Percentiles rank a stretch among this genome's conserved stretches.
Conservation (phyloP, 495 filamentous ascomycete species). For the Xylaria grammica region DNA sequence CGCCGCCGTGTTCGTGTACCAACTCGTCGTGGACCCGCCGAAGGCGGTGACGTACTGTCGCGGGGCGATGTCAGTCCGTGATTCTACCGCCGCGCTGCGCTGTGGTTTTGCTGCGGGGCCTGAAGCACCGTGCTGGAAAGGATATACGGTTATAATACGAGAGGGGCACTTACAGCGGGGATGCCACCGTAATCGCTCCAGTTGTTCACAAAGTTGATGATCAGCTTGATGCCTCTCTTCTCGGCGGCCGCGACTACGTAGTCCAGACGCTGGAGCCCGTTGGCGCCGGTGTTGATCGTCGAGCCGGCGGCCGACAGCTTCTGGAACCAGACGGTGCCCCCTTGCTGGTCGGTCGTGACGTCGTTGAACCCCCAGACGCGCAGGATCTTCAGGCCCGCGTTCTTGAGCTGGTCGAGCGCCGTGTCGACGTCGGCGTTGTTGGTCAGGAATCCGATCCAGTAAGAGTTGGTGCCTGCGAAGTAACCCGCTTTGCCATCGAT, state of each 20-base stretch:
- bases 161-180: conserved; percentile 26
- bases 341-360: conserved; percentile 45
- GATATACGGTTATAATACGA: background rate
- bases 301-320: conserved; percentile 56
- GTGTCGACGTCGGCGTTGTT: conserved; percentile 68
- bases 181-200: conserved; percentile 61
- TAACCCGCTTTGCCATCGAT: conserved; percentile 67
- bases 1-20: conserved; percentile 37
- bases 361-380: conserved; percentile 78
- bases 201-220: conserved; percentile 60
- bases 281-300: conserved; percentile 68
- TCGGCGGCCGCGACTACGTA: conserved; percentile 67
- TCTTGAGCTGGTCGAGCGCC: conserved; percentile 53
- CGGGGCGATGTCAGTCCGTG: conserved; percentile 7
- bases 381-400: conserved; percentile 68
- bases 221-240: conserved; percentile 62
- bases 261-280: conserved; percentile 71
- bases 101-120: too few species aligned
- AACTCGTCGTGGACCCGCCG: conserved; percentile 43
- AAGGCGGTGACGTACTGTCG: conserved; percentile 62
- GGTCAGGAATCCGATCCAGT: conserved; percentile 74
- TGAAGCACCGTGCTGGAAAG: too few species aligned
- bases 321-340: conserved; percentile 66
- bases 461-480: conserved; percentile 73
- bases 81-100: background rate